Conservation (phyloP, 306 rosid species). For the Senna siamea region DNA sequence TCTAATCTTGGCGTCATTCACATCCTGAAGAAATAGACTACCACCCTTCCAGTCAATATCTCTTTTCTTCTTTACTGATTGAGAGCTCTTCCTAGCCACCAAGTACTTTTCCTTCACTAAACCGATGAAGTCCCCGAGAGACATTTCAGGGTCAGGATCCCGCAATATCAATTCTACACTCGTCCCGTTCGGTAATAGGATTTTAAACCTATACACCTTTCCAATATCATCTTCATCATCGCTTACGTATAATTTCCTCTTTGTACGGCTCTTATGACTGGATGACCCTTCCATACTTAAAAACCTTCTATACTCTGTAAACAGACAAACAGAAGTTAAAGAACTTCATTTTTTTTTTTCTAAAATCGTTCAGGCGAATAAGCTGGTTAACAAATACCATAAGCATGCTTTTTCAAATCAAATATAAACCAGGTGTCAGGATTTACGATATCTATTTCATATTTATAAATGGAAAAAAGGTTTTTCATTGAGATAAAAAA, state of each 20-base stretch:
- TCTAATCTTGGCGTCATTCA: slow-evolving; percentile 31
- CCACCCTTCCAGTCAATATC: slow-evolving; percentile 44
- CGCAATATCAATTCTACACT: slow-evolving; percentile 37
- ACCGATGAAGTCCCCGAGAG: slow-evolving; percentile 35
- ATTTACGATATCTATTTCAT: no score
- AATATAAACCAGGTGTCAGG: no score
- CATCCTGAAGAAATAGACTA: slow-evolving; percentile 48
- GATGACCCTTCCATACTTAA: slow-evolving; percentile 18
- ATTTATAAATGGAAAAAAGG: no score
- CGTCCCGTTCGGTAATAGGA: slow-evolving; percentile 52
- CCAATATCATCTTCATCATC: not conserved
- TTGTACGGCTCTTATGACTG: not conserved
- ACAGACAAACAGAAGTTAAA: not conserved
- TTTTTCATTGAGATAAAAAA: no score
- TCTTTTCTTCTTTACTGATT: slow-evolving; percentile 35
- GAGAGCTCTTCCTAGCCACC: not conserved
- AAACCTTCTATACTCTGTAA: slow-evolving; percentile 6
- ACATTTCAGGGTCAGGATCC: slow-evolving; percentile 39
- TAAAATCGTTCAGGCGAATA: not conserved
- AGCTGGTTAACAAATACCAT: no score
- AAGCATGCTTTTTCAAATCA: no score
- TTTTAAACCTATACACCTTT: slow-evolving; percentile 37
- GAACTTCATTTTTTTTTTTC: not conserved
- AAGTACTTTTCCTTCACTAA: slow-evolving; percentile 40
- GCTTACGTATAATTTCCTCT: slow-evolving; percentile 23